Conservation (phyloP, 1,284 basidiomycete genomes). For the Cryptococcus wingfieldii region DNA sequence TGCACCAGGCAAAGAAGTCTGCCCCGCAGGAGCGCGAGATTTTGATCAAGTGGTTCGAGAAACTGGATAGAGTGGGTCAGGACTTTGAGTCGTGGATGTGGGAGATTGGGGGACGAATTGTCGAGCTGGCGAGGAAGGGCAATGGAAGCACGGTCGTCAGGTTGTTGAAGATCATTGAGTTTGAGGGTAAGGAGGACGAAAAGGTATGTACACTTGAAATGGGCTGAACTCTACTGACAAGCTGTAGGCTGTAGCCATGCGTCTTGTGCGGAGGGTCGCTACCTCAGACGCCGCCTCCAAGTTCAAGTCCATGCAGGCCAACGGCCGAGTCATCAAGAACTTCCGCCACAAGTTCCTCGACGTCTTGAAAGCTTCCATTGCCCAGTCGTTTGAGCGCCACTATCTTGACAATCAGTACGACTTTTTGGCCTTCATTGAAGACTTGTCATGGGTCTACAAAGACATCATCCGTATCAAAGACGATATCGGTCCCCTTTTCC, state of each 20-base stretch:
- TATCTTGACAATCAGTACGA: conserved; percentile 63
- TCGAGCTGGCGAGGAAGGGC: conserved; percentile 75
- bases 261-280: conserved; percentile 86
- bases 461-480: conserved; percentile 87
- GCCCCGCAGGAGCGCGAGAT: conserved; percentile 56
- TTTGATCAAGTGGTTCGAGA: conserved; percentile 76
- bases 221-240: neutral
- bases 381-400: conserved; percentile 66
- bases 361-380: conserved; percentile 72
- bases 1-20: conserved; percentile 84
- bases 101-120: conserved; percentile 68
- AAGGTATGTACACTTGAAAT: conserved; percentile 57
- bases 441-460: conserved; percentile 84
- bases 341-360: conserved; percentile 88
- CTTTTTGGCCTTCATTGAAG: conserved; percentile 69
- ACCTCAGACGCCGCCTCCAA: conserved; percentile 83
- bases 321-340: conserved; percentile 90
- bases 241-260: conserved; percentile 76
- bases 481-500: conserved; percentile 85
- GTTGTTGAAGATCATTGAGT: conserved; percentile 87
- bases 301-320: conserved; percentile 86
- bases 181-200: conserved; percentile 90
- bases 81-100: conserved; percentile 86
- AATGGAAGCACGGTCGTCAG: conserved; percentile 81
- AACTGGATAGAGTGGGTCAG: conserved; percentile 73